Evolutionary conservation across 148 eudicot species (phyloP).

Genomic region (Diospyros kaki): DNA sequence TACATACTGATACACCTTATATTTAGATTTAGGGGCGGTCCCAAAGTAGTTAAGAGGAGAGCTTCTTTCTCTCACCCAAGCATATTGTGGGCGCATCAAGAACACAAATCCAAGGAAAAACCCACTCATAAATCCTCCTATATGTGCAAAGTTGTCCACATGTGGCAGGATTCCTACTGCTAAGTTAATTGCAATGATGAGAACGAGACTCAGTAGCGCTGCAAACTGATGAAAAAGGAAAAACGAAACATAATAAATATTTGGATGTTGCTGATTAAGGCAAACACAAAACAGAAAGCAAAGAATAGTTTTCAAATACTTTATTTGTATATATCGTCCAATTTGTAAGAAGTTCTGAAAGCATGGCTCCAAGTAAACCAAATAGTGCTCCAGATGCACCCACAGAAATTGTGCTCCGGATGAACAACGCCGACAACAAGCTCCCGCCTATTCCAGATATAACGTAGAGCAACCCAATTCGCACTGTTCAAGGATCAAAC

Average conservation of each 20-base stretch:
- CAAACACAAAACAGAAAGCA: not conserved
- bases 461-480: slow-evolving; percentile 60
- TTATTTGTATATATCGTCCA: slow-evolving; percentile 92
- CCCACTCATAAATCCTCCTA: slow-evolving; percentile 86
- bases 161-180: slow-evolving; percentile 87
- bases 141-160: slow-evolving; percentile 90
- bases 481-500: slow-evolving; percentile 35
- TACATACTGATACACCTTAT: slow-evolving; percentile 61
- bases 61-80: slow-evolving; percentile 54
- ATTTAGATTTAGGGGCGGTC: slow-evolving; percentile 39
- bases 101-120: slow-evolving; percentile 78
- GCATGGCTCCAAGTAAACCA: slow-evolving; percentile 93
- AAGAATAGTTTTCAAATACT: slow-evolving; percentile 31
- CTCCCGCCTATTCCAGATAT: slow-evolving; percentile 82
- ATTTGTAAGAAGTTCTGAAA: slow-evolving; percentile 79
- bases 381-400: slow-evolving; percentile 97
- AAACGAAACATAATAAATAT: slow-evolving; percentile 1
- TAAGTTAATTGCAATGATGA: slow-evolving; percentile 62
- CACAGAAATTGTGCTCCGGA: slow-evolving; percentile 63
- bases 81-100: slow-evolving; percentile 80
- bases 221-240: slow-evolving; percentile 38
- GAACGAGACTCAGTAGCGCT: slow-evolving; percentile 54
- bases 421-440: slow-evolving; percentile 62
- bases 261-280: not conserved
- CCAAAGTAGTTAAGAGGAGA: slow-evolving; percentile 27